phyloP scores from a whole-genome alignment of 164 flowering plant genomes.

The Sedum album region DNA sequence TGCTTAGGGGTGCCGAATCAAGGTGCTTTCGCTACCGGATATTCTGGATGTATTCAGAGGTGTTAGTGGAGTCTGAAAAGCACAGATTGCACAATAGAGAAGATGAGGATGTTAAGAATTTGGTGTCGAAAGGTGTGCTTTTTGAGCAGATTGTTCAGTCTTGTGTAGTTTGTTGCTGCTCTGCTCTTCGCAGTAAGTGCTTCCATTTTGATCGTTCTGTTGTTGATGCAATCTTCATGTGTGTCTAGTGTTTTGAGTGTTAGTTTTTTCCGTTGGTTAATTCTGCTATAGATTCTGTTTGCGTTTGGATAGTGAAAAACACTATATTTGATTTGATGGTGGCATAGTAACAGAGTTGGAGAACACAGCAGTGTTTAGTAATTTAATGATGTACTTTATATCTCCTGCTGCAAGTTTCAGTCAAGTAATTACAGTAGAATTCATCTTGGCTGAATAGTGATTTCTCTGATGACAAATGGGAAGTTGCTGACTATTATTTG shows the following conservation, averaged over 20 bases:
- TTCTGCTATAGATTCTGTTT: neutral
- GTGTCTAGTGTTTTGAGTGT: neutral
- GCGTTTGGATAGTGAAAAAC: neutral
- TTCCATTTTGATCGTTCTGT: neutral
- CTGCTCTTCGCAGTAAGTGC: constrained; percentile 38
- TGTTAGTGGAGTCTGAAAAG: constrained; percentile 51
- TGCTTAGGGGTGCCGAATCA: too few species aligned
- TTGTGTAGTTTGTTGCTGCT: constrained; percentile 53
- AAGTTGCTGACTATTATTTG: neutral
- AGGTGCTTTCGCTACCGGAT: too few species aligned
- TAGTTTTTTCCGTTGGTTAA: too few species aligned
- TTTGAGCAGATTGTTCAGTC: constrained; percentile 79
- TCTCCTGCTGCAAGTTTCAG: neutral
- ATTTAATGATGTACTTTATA: too few species aligned
- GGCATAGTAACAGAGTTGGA: too few species aligned
- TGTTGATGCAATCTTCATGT: neutral
- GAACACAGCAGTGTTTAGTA: neutral
- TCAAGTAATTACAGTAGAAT: neutral
- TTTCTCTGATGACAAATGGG: neutral
- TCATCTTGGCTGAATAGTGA: neutral
- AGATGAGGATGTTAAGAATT: constrained; percentile 65
- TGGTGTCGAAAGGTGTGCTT: constrained; percentile 71
- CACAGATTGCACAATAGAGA: constrained; percentile 62
- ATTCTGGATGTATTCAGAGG: constrained; percentile 80
- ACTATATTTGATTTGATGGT: too few species aligned